Evolutionary conservation across 2,329 filamentous ascomycete species (phyloP).

Genomic region (Pseudogymnoascus pannorum): DNA sequence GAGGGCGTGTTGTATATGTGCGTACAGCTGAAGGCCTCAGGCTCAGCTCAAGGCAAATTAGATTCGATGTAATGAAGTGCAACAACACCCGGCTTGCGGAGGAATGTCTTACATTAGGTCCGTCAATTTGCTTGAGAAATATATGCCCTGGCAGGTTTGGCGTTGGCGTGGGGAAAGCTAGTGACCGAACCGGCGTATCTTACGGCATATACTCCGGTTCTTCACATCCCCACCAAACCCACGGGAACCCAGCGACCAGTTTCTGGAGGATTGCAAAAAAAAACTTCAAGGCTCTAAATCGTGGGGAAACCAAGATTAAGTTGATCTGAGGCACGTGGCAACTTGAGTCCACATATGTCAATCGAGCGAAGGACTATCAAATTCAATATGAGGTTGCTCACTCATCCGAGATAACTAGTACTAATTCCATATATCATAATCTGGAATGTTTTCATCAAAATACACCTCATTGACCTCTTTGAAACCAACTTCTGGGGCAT

Average conservation of each 20-base stretch:
- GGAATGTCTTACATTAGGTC: neutral
- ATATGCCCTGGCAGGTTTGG: neutral
- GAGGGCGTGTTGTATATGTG: no score
- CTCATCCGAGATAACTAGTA: neutral
- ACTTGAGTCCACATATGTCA: neutral
- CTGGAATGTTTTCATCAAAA: constrained; percentile 9
- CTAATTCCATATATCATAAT: constrained; percentile 13
- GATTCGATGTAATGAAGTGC: no score
- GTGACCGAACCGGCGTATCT: neutral
- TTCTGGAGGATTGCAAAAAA: neutral
- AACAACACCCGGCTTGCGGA: neutral
- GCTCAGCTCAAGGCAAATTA: no score
- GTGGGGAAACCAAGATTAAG: neutral
- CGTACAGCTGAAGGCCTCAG: no score
- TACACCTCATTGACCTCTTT: constrained; percentile 17
- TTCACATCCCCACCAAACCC: neutral
- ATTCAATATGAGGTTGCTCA: neutral
- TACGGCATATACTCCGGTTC: neutral
- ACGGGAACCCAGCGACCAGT: neutral
- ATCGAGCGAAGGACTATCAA: neutral
- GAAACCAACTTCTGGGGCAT: constrained; percentile 17
- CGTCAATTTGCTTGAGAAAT: neutral
- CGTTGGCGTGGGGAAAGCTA: neutral
- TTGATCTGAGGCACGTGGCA: neutral
- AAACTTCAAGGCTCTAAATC: neutral